Base-by-base conservation (phyloP, 1,284 basidiomycete species). In the Moesziomyces antarcticus region DNA sequence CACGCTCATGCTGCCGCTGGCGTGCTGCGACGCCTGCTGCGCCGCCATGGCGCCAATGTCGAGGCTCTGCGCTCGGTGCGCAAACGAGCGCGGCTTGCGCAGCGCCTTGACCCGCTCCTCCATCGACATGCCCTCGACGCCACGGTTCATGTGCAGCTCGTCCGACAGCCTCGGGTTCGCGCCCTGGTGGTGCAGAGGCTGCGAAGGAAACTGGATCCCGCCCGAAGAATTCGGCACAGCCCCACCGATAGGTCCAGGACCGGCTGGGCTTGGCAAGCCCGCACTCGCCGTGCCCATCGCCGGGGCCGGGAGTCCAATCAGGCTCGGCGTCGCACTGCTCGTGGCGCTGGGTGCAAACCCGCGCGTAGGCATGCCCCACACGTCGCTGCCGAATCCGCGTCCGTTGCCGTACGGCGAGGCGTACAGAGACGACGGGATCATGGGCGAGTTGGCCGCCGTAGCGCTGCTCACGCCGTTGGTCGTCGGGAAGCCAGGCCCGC, bases 401-500 rank as follows among this genome's bases (percentile, higher is more conserved):
- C 70, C 70, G 43, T 79, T 61, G 56, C 73, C 59, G 60, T 73
- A 80, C 41, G 80, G 75, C 59, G 79, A 78, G 24, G 81, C 60
- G 50, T 82, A 82, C 40, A 82, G 75, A 11, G 77, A 67, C 37
- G 81, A 80, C 5, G 74, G 50, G 41, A 67, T 62, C 47, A 79
- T 60, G 10, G 78, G 70, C 47, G 75, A 79, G 52, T 77, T 77
- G 40, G 69, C 56, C 6, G 74, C 64, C 24, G 69, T 62, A 14
- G 61, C 60, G 37, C 64, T 55, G 46, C 50, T 59, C 1, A 52
- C 46, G 14, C 59, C 66, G 52, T 59, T 69, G 66, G 56, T 59
- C 13, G 56, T 48, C 1, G 60, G 56, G 52, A 69, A 69, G 87
- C 86, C 21, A 59, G 64, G 69, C 37, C 48, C 80, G 87, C 87